Conservation (phyloP, 768 basidiomycete genomes). For the Podaxis sp. region DNA sequence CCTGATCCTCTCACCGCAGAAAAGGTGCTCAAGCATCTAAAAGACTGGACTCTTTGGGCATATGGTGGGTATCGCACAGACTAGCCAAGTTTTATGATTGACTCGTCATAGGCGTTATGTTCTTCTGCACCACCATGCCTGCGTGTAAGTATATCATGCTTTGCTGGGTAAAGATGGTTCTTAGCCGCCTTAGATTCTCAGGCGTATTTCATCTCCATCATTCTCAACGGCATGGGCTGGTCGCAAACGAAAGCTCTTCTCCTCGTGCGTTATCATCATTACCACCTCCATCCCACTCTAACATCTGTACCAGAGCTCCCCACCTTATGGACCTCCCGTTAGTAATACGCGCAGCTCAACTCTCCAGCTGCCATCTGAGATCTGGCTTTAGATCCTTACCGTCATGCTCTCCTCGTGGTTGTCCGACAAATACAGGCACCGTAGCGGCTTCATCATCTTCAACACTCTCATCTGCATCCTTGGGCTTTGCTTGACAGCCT, state of each 20-base stretch:
- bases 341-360: conserved; percentile 10
- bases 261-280: conserved; percentile 1
- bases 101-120: conserved; percentile 27
- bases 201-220: conserved; percentile 18
- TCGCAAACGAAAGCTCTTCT: conserved; percentile 10
- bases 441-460: conserved; percentile 13
- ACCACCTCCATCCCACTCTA: neutral
- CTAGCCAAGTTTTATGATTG: neutral
- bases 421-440: conserved; percentile 13
- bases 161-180: neutral
- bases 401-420: conserved; percentile 14
- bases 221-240: conserved; percentile 14
- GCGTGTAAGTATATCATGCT: conserved; percentile 22
- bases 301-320: conserved; percentile 6
- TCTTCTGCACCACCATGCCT: conserved; percentile 27
- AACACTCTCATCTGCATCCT: conserved; percentile 6
- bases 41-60: conserved; percentile 34
- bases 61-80: conserved; percentile 20
- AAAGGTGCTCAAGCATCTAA: conserved; percentile 27
- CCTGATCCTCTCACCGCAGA: conserved; percentile 25
- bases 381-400: conserved; percentile 5
- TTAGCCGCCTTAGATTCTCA: neutral
- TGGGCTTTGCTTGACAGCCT: conserved; percentile 11
- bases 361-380: conserved; percentile 23
- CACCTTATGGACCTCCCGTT: conserved; percentile 12